Conservation (phyloP, 306 rosid genomes). For the Casuarina glauca region DNA sequence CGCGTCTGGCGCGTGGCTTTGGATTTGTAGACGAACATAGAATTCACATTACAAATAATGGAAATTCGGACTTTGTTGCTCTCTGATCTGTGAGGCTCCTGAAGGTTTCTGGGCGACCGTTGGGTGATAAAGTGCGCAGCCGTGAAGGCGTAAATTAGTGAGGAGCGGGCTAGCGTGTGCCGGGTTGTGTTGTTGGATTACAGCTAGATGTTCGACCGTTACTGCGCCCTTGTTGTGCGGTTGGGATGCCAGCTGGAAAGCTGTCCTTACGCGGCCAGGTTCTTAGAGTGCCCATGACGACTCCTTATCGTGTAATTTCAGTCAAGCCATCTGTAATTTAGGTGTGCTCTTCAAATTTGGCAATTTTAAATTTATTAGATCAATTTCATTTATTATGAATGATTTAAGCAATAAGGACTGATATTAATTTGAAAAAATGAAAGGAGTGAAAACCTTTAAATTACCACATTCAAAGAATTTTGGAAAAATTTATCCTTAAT, state of each 20-base stretch:
- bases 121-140: background rate
- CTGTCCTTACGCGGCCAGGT: conserved; percentile 15
- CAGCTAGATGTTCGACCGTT: conserved; percentile 80
- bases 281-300: background rate
- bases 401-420: too few species aligned
- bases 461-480: too few species aligned
- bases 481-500: too few species aligned
- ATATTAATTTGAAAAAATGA: too few species aligned
- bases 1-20: background rate
- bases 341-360: too few species aligned
- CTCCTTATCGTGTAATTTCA: background rate
- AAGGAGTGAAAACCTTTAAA: too few species aligned
- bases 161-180: conserved; percentile 27
- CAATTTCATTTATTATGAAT: too few species aligned
- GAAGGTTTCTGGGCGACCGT: background rate
- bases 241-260: conserved; percentile 57
- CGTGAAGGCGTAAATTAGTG: conserved; percentile 30
- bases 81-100: background rate
- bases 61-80: background rate
- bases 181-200: conserved; percentile 24
- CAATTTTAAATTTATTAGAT: too few species aligned
- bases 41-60: background rate
- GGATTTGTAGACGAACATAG: background rate
- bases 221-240: conserved; percentile 34
- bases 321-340: too few species aligned